A percentile compares a stretch with the other conserved stretches of the same genome.
These are phyloP conservation scores for Teunomyces atbi DNA, from an alignment of 805 yeast genomes.

Conservation along the genomic window DNA sequence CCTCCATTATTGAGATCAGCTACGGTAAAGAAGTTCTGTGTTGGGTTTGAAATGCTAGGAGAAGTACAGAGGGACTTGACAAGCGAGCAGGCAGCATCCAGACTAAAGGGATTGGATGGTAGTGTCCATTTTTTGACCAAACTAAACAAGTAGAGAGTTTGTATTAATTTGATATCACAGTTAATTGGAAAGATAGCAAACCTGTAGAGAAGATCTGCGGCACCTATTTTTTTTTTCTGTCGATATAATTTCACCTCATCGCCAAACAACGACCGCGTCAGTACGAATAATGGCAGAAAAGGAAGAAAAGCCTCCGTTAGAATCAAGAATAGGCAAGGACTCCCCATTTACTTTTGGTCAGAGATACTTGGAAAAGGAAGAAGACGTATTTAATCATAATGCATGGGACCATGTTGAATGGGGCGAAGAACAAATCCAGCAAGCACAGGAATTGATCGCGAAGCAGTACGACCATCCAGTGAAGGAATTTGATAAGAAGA, in stretches of 20 bases:
- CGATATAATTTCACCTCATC: not conserved
- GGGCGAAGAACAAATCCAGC: slow-evolving; percentile 83
- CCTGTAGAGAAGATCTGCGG: not conserved
- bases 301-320: slow-evolving; percentile 37
- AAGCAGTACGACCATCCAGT: slow-evolving; percentile 83
- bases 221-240: not conserved
- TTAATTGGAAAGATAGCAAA: not conserved
- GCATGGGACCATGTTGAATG: slow-evolving; percentile 98
- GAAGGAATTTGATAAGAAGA: slow-evolving; percentile 75
- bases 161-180: not conserved
- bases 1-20: slow-evolving; percentile 77
- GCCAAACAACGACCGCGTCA: not conserved
- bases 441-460: slow-evolving; percentile 71
- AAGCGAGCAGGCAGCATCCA: slow-evolving; percentile 62
- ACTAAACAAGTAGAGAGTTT: not conserved
- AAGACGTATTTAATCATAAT: slow-evolving; percentile 86
- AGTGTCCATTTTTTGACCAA: slow-evolving; percentile 27
- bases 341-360: slow-evolving; percentile 92
- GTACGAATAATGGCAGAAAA: not conserved
- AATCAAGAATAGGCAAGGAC: slow-evolving; percentile 74
- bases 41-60: slow-evolving; percentile 68
- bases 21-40: slow-evolving; percentile 71
- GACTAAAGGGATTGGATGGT: slow-evolving; percentile 45
- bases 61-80: slow-evolving; percentile 72
- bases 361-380: slow-evolving; percentile 64